These are phyloP conservation scores for Vickermania ingenoplastis DNA, from an alignment of 208 protist genomes.

Conservation along the genomic window DNA sequence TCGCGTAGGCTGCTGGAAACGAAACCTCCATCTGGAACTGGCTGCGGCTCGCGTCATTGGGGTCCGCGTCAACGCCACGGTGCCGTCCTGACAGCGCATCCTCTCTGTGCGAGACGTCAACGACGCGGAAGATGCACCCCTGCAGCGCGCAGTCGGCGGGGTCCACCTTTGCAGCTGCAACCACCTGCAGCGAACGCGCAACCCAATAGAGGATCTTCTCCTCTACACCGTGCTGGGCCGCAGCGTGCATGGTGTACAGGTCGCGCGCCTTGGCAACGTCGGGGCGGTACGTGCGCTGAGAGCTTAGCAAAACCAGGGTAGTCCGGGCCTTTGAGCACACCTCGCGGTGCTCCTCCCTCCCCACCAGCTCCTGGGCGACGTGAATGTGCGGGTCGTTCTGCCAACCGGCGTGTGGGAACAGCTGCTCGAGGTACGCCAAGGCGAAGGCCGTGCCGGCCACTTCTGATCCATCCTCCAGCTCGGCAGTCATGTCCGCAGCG, in stretches of 20 bases:
- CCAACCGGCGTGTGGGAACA: slow-evolving; percentile 68
- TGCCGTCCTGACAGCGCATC: background rate
- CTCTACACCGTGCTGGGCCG: slow-evolving; percentile 50
- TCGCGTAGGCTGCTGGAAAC: slow-evolving; percentile 30
- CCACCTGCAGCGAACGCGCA: slow-evolving; percentile 4
- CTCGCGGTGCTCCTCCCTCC: slow-evolving; percentile 24
- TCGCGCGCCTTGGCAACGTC: slow-evolving; percentile 37
- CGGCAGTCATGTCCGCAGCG: slow-evolving; percentile 25
- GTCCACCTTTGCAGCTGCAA: background rate
- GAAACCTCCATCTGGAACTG: slow-evolving; percentile 22
- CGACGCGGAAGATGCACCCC: slow-evolving; percentile 30
- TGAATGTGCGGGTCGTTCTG: slow-evolving; percentile 41
- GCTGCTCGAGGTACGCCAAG: slow-evolving; percentile 62
- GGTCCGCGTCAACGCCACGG: background rate
- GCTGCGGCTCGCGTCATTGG: background rate
- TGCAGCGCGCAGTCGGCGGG: slow-evolving; percentile 17
- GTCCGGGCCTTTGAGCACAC: slow-evolving; percentile 36
- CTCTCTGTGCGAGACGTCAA: slow-evolving; percentile 14
- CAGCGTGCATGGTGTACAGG: slow-evolving; percentile 46
- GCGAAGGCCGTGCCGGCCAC: slow-evolving; percentile 78
- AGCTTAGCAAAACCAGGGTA: slow-evolving; percentile 43
- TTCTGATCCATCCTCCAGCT: slow-evolving; percentile 46
- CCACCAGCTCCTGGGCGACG: slow-evolving; percentile 40
- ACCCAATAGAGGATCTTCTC: slow-evolving; percentile 16
- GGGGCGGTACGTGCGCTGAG: slow-evolving; percentile 17